Conservation (phyloP, 2,329 filamentous ascomycete genomes). For the Diaporthe citriasiana region DNA sequence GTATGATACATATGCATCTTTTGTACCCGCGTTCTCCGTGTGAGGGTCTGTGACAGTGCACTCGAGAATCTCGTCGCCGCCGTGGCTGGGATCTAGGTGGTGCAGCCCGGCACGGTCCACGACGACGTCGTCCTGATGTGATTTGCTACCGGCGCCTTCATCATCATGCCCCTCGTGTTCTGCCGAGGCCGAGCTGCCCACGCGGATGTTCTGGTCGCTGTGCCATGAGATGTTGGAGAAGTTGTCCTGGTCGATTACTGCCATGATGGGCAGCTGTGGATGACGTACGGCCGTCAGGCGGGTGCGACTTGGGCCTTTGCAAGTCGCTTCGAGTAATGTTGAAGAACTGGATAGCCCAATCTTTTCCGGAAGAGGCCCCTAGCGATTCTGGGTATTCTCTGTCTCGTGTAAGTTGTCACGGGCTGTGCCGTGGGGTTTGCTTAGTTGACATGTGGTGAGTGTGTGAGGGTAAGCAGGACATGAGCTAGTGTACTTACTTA, state of each 20-base stretch:
- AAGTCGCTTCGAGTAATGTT: not conserved
- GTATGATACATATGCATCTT: slow-evolving; percentile 97
- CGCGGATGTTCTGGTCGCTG: slow-evolving; percentile 68
- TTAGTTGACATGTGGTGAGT: slow-evolving; percentile 13
- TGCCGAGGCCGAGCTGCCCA: slow-evolving; percentile 50
- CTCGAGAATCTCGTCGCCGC: slow-evolving; percentile 82
- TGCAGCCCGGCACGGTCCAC: slow-evolving; percentile 64
- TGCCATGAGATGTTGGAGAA: slow-evolving; percentile 88
- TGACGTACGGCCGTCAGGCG: slow-evolving; percentile 8
- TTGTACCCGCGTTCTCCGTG: slow-evolving; percentile 97
- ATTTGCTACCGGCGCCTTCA: slow-evolving; percentile 50
- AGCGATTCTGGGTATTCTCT: slow-evolving; percentile 6
- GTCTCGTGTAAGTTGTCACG: slow-evolving; percentile 7
- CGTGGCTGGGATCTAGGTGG: slow-evolving; percentile 70
- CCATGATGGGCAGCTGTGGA: slow-evolving; percentile 51
- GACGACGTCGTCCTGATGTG: slow-evolving; percentile 55
- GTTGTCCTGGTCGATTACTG: slow-evolving; percentile 73
- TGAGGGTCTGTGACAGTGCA: slow-evolving; percentile 86
- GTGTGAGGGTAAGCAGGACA: not conserved
- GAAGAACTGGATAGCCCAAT: not conserved
- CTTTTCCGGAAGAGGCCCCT: not conserved
- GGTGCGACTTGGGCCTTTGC: not conserved
- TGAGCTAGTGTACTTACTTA: too few relatives aligned
- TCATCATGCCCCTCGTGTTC: slow-evolving; percentile 37
- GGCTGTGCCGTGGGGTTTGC: not conserved